These are phyloP conservation scores for Coniferiporia weirii DNA, from an alignment of 1,284 basidiomycete genomes.

Conservation along the genomic window DNA sequence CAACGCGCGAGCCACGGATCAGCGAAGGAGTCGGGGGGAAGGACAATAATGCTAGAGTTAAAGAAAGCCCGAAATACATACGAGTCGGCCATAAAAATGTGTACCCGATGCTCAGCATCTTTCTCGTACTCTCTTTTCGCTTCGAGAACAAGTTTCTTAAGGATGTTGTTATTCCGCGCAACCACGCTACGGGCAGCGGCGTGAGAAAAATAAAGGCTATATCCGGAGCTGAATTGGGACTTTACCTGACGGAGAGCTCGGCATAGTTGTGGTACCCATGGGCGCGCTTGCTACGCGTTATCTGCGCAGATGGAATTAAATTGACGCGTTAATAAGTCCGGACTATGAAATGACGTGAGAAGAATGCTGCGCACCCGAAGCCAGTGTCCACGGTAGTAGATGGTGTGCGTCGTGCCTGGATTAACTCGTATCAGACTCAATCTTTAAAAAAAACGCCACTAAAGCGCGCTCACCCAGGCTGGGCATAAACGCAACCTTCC, in stretches of 20 bases:
- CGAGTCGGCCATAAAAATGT: conserved; percentile 83
- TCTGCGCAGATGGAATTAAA: conserved; percentile 40
- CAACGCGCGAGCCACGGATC: conserved; percentile 6
- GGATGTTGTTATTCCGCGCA: conserved; percentile 76
- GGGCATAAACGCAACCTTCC: conserved; percentile 72
- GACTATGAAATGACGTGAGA: conserved; percentile 10
- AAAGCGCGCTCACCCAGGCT: conserved; percentile 55
- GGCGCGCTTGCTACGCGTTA: conserved; percentile 70
- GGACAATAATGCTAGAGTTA: conserved; percentile 6
- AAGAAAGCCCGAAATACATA: conserved; percentile 36
- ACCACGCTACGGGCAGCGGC: conserved; percentile 53
- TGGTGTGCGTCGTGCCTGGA: conserved; percentile 77
- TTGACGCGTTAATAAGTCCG: conserved; percentile 13
- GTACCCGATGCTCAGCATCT: conserved; percentile 80
- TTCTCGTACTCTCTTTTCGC: conserved; percentile 83
- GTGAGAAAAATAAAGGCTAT: conserved; percentile 21
- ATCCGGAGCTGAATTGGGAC: conserved; percentile 16
- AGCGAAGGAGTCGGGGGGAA: conserved; percentile 12
- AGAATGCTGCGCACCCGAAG: conserved; percentile 50
- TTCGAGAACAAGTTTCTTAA: conserved; percentile 78
- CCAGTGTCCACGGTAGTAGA: conserved; percentile 84
- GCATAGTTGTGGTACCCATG: conserved; percentile 66
- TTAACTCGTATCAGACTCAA: conserved; percentile 1
- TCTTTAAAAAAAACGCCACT: conserved; percentile 21
- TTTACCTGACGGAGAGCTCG: conserved; percentile 72